These are phyloP conservation scores for Ramaria sp. DNA, from an alignment of 768 basidiomycete genomes.

Conservation along the genomic window DNA sequence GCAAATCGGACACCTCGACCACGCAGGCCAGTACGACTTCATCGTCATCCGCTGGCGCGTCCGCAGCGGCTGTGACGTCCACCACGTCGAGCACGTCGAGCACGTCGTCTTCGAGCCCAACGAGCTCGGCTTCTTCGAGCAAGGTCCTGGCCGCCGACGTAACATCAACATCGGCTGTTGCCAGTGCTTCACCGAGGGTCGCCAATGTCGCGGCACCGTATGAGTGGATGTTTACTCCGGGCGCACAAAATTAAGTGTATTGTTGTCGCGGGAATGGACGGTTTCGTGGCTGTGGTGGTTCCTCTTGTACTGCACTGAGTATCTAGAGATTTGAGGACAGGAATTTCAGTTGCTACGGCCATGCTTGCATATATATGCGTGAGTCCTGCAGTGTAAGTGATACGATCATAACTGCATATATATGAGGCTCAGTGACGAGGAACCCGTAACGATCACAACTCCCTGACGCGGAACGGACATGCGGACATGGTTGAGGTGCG, in stretches of 20 bases:
- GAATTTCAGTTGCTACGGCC: too few relatives aligned
- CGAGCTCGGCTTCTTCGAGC: conserved; percentile 10
- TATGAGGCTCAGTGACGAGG: too few relatives aligned
- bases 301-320: too few relatives aligned
- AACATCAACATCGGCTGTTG: conserved; percentile 1
- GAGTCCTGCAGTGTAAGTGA: too few relatives aligned
- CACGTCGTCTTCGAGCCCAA: conserved; percentile 8
- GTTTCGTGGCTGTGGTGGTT: background rate
- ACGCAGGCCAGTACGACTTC: conserved; percentile 26
- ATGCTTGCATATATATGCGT: too few relatives aligned
- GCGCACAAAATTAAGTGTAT: background rate
- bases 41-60: conserved; percentile 25
- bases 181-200: conserved; percentile 15
- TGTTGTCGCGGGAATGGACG: background rate
- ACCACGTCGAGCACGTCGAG: conserved; percentile 32
- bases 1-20: conserved; percentile 12
- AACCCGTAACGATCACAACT: too few relatives aligned
- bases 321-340: too few relatives aligned
- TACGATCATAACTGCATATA: too few relatives aligned
- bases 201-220: conserved; percentile 26
- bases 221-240: conserved; percentile 26
- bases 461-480: too few relatives aligned
- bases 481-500: too few relatives aligned
- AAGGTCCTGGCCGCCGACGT: conserved; percentile 19
- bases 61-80: conserved; percentile 32